Evolutionary conservation across 164 flowering plant genomes (phyloP).

Genomic region (Piper longum): DNA sequence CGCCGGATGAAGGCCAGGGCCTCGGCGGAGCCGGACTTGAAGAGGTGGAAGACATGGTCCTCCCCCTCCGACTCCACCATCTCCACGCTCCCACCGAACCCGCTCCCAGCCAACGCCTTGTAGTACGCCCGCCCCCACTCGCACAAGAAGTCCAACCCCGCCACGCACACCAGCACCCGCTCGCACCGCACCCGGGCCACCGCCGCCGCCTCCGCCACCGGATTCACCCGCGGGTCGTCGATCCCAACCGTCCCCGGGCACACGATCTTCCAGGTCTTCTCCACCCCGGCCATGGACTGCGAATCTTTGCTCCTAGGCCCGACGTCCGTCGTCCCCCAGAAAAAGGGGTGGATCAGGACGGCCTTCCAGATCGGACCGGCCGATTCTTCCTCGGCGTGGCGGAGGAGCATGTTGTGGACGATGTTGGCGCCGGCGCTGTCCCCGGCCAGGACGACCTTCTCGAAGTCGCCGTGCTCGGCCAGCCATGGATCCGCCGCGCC

Average conservation of each 20-base stretch:
- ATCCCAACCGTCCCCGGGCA: slow-evolving; percentile 1
- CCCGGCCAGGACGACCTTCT: slow-evolving; percentile 31
- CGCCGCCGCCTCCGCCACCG: neutral
- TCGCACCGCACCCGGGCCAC: neutral
- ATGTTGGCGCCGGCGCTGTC: slow-evolving; percentile 60
- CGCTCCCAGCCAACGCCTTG: neutral
- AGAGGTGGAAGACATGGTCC: no score
- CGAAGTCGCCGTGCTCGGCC: slow-evolving; percentile 22
- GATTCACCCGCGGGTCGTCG: slow-evolving; percentile 2
- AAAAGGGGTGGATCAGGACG: slow-evolving; percentile 3
- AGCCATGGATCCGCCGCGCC: slow-evolving; percentile 20
- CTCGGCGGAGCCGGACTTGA: no score
- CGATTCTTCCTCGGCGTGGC: neutral
- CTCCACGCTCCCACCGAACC: no score
- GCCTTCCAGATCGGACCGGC: neutral
- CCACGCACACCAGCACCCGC: slow-evolving; percentile 5
- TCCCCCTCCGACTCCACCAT: no score
- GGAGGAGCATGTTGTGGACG: slow-evolving; percentile 20
- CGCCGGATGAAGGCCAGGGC: no score
- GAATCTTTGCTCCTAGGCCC: neutral
- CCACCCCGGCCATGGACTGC: neutral
- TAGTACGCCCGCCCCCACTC: slow-evolving; percentile 4
- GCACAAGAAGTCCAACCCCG: neutral
- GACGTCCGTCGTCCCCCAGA: slow-evolving; percentile 1
- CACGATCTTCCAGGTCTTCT: slow-evolving; percentile 1